Percentiles rank a stretch among this genome's conserved stretches.
Evolutionary conservation across 345 rosid genomes (phyloP).

Genomic region (Hibiscus syriacus): DNA sequence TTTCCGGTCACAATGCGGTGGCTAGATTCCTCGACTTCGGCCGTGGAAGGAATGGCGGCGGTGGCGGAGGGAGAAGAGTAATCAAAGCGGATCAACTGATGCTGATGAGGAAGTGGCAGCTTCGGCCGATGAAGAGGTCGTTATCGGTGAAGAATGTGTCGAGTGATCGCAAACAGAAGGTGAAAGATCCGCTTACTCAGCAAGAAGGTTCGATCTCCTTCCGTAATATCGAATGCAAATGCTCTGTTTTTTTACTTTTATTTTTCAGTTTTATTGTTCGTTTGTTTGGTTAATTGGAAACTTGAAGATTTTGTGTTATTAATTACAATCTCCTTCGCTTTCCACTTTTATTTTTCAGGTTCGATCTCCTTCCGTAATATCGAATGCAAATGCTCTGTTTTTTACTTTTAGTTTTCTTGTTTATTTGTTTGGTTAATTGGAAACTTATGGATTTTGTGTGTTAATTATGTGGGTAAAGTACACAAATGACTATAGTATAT

Average conservation of each 20-base stretch:
- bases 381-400: neutral
- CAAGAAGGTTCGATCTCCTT: constrained; percentile 29
- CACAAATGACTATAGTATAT: too few species aligned
- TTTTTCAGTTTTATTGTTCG: neutral
- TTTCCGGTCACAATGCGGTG: constrained; percentile 2
- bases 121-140: constrained; percentile 15
- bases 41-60: constrained; percentile 9
- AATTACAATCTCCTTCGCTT: too few species aligned
- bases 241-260: neutral
- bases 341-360: constrained; percentile 26
- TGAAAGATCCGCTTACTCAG: constrained; percentile 18
- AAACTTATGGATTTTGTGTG: neutral
- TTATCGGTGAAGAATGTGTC: constrained; percentile 27
- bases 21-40: constrained; percentile 25
- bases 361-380: neutral
- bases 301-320: neutral
- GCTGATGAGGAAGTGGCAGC: constrained; percentile 18
- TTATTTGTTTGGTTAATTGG: neutral
- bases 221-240: neutral
- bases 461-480: too few species aligned
- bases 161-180: constrained; percentile 28
- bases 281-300: neutral
- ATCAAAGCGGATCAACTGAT: constrained; percentile 19
- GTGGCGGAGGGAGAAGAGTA: neutral
- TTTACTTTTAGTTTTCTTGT: neutral